A percentile compares a stretch with the other conserved stretches of the same genome.
Conservation (phyloP, 768 basidiomycete genomes). For the Solioccasus polychromus region DNA sequence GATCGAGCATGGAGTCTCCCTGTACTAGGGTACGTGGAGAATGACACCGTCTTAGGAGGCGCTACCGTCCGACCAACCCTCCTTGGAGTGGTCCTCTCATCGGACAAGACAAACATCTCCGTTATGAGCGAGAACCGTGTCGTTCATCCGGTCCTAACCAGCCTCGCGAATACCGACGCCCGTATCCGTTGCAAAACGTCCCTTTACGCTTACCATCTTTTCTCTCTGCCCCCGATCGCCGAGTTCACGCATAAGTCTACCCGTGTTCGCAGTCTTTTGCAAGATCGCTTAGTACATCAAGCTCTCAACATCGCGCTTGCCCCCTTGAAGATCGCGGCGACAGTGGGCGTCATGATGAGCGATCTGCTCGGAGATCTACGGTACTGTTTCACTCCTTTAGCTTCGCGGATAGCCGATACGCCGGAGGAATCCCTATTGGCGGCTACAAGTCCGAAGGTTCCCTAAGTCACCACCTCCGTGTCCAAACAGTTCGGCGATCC, state of each 20-base stretch:
- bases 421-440: not conserved
- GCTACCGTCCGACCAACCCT: not conserved
- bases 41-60: too few relatives aligned
- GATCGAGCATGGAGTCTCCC: too few relatives aligned
- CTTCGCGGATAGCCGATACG: slow-evolving; percentile 23
- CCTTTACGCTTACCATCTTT: not conserved
- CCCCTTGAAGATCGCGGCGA: too few relatives aligned
- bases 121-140: not conserved
- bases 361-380: not conserved
- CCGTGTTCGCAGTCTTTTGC: too few relatives aligned
- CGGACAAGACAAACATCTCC: not conserved
- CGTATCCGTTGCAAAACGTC: not conserved
- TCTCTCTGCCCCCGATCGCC: too few relatives aligned
- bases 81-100: not conserved
- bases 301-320: too few relatives aligned
- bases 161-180: not conserved
- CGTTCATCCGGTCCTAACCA: not conserved
- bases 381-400: slow-evolving; percentile 20
- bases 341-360: not conserved
- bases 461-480: too few relatives aligned
- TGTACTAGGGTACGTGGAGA: too few relatives aligned
- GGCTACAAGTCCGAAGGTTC: too few relatives aligned
- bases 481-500: too few relatives aligned
- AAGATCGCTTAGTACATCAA: too few relatives aligned
- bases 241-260: too few relatives aligned